A percentile compares a stretch with the other conserved stretches of the same genome.
Conservation (phyloP, 2,329 filamentous ascomycete genomes). For the Penicillium freii region DNA sequence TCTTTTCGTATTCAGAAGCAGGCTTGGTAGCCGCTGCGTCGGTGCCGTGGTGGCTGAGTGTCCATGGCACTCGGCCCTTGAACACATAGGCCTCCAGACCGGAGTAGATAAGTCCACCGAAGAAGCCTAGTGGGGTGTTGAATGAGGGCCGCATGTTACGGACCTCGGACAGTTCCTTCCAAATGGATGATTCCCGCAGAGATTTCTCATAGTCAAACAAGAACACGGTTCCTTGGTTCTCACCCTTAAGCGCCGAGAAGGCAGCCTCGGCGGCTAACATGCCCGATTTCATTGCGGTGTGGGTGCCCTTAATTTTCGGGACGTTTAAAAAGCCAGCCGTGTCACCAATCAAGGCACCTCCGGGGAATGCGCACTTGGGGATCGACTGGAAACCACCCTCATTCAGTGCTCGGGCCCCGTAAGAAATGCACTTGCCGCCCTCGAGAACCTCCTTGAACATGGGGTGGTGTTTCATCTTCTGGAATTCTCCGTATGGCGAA, state of each 20-base stretch:
- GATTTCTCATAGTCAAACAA: constrained; percentile 91
- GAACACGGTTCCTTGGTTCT: constrained; percentile 71
- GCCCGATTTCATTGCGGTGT: constrained; percentile 95
- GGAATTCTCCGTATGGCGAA: constrained; percentile 92
- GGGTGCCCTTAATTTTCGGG: constrained; percentile 97
- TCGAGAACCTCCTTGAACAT: constrained; percentile 82
- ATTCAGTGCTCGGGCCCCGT: constrained; percentile 84
- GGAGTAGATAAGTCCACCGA: constrained; percentile 88
- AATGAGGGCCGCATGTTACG: constrained; percentile 98
- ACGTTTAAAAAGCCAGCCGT: constrained; percentile 96
- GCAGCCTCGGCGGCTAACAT: constrained; percentile 94
- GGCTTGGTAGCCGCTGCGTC: constrained; percentile 77
- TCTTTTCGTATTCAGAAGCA: constrained; percentile 78
- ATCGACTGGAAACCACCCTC: constrained; percentile 98
- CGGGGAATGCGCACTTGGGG: constrained; percentile 93
- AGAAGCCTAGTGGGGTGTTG: constrained; percentile 80
- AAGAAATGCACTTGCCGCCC: constrained; percentile 95
- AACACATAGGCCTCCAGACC: constrained; percentile 86
- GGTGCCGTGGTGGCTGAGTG: constrained; percentile 74
- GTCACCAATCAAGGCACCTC: constrained; percentile 91
- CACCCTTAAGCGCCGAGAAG: constrained; percentile 66
- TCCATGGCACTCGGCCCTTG: constrained; percentile 86
- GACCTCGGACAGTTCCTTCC: constrained; percentile 91
- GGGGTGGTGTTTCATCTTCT: constrained; percentile 98
- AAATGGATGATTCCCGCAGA: constrained; percentile 81